phyloP scores from a whole-genome alignment of 2,329 filamentous ascomycete species.

The Geosmithia morbida region DNA sequence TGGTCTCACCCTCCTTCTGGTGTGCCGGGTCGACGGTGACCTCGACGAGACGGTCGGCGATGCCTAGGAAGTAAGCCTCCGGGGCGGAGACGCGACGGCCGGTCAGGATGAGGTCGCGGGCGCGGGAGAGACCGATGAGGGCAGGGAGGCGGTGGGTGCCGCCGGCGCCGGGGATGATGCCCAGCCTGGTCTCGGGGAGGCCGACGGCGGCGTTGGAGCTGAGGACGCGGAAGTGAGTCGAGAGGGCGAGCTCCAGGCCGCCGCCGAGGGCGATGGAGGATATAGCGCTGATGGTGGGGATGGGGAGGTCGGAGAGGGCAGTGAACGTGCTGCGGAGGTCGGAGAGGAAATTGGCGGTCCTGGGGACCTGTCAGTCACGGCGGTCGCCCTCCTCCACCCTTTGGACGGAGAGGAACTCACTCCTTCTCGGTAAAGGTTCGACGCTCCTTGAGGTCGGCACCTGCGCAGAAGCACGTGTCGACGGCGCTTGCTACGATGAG shows the following conservation, averaged over 20 bases:
- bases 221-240: conserved; percentile 80
- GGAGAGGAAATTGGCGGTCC: conserved; percentile 65
- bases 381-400: too few species aligned
- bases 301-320: conserved; percentile 57
- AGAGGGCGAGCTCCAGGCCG: conserved; percentile 82
- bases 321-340: conserved; percentile 65
- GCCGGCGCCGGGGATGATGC: conserved; percentile 88
- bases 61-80: conserved; percentile 82
- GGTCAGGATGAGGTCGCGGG: conserved; percentile 82
- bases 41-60: conserved; percentile 84
- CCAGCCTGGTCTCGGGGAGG: conserved; percentile 82
- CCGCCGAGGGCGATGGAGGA: conserved; percentile 80
- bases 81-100: conserved; percentile 70
- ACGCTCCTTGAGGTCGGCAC: conserved; percentile 86
- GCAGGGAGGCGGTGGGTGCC: conserved; percentile 78
- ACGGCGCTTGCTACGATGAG: conserved; percentile 73
- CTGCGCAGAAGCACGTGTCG: conserved; percentile 84
- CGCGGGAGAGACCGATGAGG: conserved; percentile 65
- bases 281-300: conserved; percentile 83
- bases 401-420: conserved; percentile 39
- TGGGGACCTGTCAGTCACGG: conserved; percentile 19
- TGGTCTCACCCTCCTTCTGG: conserved; percentile 16
- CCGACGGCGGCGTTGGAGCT: conserved; percentile 64
- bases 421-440: conserved; percentile 62
- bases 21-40: conserved; percentile 40